Evolutionary conservation across 2,329 filamentous ascomycete genomes (phyloP), one percentile per base, ranked within the genome.

Genomic region (Exserohilum turcica): DNA sequence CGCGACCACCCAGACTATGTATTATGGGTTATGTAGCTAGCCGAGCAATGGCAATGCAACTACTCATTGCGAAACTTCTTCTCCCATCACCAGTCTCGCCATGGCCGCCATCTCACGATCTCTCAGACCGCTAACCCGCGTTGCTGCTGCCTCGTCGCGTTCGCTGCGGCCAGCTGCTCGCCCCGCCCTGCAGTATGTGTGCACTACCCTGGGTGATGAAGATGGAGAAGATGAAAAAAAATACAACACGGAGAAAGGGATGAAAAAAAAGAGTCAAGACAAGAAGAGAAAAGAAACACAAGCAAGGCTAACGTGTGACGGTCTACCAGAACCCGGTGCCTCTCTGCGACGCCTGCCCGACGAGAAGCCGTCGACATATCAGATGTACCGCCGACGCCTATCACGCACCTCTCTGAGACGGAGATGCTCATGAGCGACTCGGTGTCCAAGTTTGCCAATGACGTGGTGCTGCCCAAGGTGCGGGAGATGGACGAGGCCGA

Each of bases 401-500:
- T 99, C 77, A 89, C 89, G 37, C 92, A 96, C 76, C 82, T 96
- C 60, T 95, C 91, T 65, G 94, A 99, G 77, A 87, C 90, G 54
- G 94, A 99, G 78, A 71, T 84, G 12, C 85, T 94, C 70, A 96
- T 99, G 90, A 85, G 87, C 59, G 93, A 99, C 52, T 84, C 89
- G 1, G 93, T 99, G 4, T 86, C 86, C 66, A 96, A 94, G 76
- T 97, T 97, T 69, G 92, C 94, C 60, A 86, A 85, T 71, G 92
- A 97, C 50, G 84, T 92, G 27, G 89, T 99, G 63, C 85, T 92
- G 45, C 94, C 94, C 48, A 93, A 92, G 75, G 92, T 91, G 9
- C 90, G 94, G 52, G 92, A 96, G 15, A 99, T 99, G 94, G 94
- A 99, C 74, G 94, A 99, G 82, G 88, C 88, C 27, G 94, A 99